A percentile compares a stretch with the other conserved stretches of the same genome.
Conservation (phyloP, 345 rosid species). For the Draba incana region DNA sequence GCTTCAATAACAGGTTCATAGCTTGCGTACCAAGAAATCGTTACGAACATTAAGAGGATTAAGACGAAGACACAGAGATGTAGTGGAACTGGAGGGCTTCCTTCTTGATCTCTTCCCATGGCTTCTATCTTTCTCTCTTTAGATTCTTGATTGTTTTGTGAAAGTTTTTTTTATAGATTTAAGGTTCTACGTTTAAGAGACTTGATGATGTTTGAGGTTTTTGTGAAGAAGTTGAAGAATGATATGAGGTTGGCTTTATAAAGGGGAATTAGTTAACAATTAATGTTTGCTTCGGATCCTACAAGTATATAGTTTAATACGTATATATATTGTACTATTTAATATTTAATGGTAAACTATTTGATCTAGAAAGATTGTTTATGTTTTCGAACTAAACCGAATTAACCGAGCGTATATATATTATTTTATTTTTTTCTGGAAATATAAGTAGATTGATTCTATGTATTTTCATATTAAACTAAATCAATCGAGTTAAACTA, state of each 20-base stretch:
- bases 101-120: slow-evolving; percentile 39
- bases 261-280: background rate
- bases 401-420: background rate
- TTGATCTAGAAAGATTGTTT: no score
- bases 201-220: slow-evolving; percentile 13
- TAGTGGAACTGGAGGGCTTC: slow-evolving; percentile 45
- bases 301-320: slow-evolving; percentile 22
- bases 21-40: slow-evolving; percentile 56
- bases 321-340: background rate
- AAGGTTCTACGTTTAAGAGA: background rate
- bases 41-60: slow-evolving; percentile 48
- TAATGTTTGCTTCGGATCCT: slow-evolving; percentile 31
- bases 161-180: background rate
- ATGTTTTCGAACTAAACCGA: background rate
- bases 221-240: slow-evolving; percentile 9
- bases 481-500: background rate
- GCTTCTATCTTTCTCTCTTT: background rate
- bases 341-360: background rate
- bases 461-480: background rate
- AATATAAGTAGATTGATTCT: no score
- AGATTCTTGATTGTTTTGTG: slow-evolving; percentile 17
- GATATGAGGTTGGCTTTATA: slow-evolving; percentile 12
- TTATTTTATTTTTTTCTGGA: background rate
- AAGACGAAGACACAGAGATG: slow-evolving; percentile 57
- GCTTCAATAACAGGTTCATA: slow-evolving; percentile 56